These are phyloP conservation scores for Litsea cubeba DNA, from an alignment of 164 flowering plant genomes.

Conservation along the genomic window DNA sequence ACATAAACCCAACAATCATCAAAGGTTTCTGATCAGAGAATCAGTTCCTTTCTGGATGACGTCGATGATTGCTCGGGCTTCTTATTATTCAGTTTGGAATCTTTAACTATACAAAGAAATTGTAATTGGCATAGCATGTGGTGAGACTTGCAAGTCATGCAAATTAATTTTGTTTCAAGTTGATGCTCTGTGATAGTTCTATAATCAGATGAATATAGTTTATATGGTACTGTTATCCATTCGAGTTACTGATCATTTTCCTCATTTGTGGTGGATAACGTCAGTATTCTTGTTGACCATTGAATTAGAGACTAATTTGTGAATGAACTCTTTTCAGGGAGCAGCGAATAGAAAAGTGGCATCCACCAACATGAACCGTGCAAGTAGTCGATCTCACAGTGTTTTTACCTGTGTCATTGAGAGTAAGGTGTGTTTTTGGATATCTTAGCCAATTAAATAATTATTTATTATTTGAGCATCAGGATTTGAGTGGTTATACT, in stretches of 20 bases:
- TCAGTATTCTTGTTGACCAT: background rate
- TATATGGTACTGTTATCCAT: background rate
- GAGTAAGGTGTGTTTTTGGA: constrained; percentile 56
- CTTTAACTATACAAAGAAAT: background rate
- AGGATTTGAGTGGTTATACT: background rate
- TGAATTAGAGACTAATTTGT: background rate
- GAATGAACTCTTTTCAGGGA: constrained; percentile 49
- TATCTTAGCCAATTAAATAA: background rate
- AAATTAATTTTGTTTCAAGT: background rate
- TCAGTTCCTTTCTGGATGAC: background rate
- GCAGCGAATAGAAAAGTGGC: constrained; percentile 97
- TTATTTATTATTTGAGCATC: background rate
- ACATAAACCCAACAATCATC: too few relatives aligned
- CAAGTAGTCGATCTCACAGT: constrained; percentile 98
- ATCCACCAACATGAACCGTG: constrained; percentile 96
- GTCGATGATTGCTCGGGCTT: background rate
- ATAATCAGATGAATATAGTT: background rate
- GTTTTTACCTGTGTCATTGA: constrained; percentile 91
- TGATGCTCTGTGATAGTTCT: background rate
- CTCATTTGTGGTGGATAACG: background rate
- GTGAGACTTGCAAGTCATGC: too few relatives aligned
- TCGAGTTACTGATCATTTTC: background rate
- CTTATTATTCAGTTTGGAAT: background rate
- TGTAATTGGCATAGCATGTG: background rate
- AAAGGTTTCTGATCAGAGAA: too few relatives aligned